Evolutionary conservation across 2,329 filamentous ascomycete genomes (phyloP).

Genomic region (Aspergillus aculeatinus): DNA sequence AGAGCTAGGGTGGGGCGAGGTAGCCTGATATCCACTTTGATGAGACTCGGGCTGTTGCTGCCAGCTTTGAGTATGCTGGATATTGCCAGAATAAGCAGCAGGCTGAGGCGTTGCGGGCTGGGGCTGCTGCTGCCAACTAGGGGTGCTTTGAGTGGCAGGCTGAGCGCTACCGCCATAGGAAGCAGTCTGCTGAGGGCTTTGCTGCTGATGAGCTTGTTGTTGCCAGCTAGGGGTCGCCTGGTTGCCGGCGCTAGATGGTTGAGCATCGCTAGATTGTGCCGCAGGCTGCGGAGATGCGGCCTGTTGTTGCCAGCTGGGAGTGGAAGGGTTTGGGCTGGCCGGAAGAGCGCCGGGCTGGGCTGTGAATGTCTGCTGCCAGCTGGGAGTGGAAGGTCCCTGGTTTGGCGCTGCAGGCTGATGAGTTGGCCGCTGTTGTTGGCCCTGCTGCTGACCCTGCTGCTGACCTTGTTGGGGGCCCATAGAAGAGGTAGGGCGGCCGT

Average conservation of each 20-base stretch:
- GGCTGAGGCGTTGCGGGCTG: background rate
- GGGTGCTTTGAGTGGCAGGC: constrained; percentile 6
- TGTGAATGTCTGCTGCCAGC: constrained; percentile 1
- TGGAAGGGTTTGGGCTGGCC: constrained; percentile 4
- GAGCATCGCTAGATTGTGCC: background rate
- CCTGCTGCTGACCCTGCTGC: constrained; percentile 16
- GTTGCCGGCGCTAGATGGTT: constrained; percentile 4
- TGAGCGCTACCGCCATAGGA: constrained; percentile 2
- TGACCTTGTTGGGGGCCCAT: constrained; percentile 15
- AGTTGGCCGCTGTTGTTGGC: constrained; percentile 17
- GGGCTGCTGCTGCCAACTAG: constrained; percentile 3
- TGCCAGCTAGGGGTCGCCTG: constrained; percentile 5
- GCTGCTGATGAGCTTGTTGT: constrained; percentile 1
- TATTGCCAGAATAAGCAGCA: background rate
- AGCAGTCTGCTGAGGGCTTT: constrained; percentile 5
- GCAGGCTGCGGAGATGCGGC: constrained; percentile 12
- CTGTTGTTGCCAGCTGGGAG: constrained; percentile 11
- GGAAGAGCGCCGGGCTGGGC: constrained; percentile 1
- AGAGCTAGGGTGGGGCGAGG: background rate
- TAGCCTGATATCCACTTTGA: constrained; percentile 10
- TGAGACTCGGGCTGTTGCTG: constrained; percentile 8
- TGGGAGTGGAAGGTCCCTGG: constrained; percentile 10
- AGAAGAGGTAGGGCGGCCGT: constrained; percentile 32
- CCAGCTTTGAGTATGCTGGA: background rate
- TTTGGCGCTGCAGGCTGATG: background rate